phyloP scores from a whole-genome alignment of 1,284 basidiomycete species.

The Microbotryum saponariae region DNA sequence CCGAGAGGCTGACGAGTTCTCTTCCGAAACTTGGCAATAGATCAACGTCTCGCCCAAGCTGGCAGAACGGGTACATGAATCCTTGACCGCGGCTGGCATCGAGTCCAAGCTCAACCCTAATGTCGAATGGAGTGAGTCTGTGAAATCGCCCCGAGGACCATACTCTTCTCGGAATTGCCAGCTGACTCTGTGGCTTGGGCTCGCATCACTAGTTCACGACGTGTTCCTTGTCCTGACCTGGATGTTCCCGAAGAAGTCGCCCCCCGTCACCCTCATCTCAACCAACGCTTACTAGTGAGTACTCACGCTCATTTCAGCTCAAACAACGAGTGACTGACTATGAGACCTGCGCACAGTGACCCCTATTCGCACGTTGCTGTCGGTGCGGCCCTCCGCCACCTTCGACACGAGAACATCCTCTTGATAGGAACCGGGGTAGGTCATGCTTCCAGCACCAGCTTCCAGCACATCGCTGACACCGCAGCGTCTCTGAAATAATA shows the following conservation, averaged over 20 bases:
- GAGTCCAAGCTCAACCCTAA: slow-evolving; percentile 28
- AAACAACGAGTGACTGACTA: not conserved
- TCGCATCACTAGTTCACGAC: slow-evolving; percentile 29
- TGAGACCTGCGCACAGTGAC: slow-evolving; percentile 3
- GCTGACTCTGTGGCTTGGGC: not conserved
- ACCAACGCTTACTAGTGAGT: slow-evolving; percentile 28
- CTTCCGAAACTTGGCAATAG: not conserved
- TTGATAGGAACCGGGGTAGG: slow-evolving; percentile 31
- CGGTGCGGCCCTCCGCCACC: slow-evolving; percentile 28
- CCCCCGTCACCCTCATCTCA: slow-evolving; percentile 29
- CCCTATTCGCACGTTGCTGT: slow-evolving; percentile 25
- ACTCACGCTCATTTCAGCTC: not conserved
- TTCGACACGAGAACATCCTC: slow-evolving; percentile 29
- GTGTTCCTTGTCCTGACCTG: slow-evolving; percentile 32
- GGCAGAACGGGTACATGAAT: slow-evolving; percentile 19
- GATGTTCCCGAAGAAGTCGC: slow-evolving; percentile 34
- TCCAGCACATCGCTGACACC: not conserved
- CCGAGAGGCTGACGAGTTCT: not conserved
- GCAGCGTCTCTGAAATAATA: not conserved
- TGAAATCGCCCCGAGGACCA: too few species aligned
- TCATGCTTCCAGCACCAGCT: too few species aligned
- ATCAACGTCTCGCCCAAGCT: slow-evolving; percentile 29
- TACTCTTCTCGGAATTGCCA: not conserved
- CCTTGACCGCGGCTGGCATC: slow-evolving; percentile 26
- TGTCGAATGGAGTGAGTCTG: slow-evolving; percentile 26